phyloP scores from a whole-genome alignment of 2,329 filamentous ascomycete genomes.

The Cladosporium sp. region DNA sequence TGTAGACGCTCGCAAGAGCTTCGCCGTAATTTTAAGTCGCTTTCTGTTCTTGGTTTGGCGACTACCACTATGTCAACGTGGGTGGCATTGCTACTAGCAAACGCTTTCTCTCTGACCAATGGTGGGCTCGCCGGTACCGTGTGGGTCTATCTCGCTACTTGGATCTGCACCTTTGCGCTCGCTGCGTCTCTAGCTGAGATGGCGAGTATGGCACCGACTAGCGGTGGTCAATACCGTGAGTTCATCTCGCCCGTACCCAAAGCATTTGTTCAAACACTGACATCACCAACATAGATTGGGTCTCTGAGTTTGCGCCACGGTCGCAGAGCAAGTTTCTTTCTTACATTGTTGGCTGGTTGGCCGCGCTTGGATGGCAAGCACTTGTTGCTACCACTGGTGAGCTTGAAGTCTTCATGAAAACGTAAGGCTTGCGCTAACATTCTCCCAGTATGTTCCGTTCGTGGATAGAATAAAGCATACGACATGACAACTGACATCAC shows the following conservation, averaged over 20 bases:
- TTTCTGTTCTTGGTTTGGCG: conserved; percentile 34
- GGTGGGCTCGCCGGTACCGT: conserved; percentile 36
- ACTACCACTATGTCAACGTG: conserved; percentile 33
- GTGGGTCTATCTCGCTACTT: conserved; percentile 35
- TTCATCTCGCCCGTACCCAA: background rate
- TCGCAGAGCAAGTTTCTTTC: conserved; percentile 29
- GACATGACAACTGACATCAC: background rate
- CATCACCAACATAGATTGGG: conserved; percentile 27
- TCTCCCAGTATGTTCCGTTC: background rate
- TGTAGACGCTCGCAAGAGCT: conserved; percentile 28
- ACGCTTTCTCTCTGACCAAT: conserved; percentile 33
- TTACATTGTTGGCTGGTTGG: conserved; percentile 36
- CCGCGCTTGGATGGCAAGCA: conserved; percentile 29
- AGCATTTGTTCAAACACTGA: background rate
- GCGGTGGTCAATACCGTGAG: conserved; percentile 32
- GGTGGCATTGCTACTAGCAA: conserved; percentile 34
- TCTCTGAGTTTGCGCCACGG: conserved; percentile 35
- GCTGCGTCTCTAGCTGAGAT: conserved; percentile 36
- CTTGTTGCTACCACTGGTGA: conserved; percentile 12
- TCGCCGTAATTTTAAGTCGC: conserved; percentile 33
- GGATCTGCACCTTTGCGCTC: conserved; percentile 31
- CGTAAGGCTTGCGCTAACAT: background rate
- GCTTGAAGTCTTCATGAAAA: background rate
- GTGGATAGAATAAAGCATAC: background rate
- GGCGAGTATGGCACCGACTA: conserved; percentile 36